Percentiles rank a stretch among this genome's conserved stretches.
Evolutionary conservation across 495 filamentous ascomycete genomes (phyloP).

Genomic region (Cryomyces antarcticus): DNA sequence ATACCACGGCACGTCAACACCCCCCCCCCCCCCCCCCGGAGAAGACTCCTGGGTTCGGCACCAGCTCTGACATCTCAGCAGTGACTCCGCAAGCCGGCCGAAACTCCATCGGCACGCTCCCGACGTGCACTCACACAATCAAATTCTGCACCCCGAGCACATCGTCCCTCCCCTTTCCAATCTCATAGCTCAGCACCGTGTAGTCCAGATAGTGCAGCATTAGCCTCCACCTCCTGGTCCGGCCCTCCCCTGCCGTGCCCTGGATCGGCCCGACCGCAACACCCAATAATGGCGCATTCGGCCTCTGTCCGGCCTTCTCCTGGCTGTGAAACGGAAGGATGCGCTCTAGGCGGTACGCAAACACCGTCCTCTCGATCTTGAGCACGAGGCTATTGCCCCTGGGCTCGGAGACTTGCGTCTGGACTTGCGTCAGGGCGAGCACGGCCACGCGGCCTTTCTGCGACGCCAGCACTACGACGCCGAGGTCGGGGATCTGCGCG

Average conservation of each 20-base stretch:
- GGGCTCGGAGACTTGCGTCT: background rate
- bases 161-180: slow-evolving; percentile 17
- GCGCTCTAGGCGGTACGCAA: slow-evolving; percentile 31
- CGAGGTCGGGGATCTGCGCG: slow-evolving; percentile 56
- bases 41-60: too few relatives aligned
- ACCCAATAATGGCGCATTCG: slow-evolving; percentile 29
- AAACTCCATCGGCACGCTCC: too few relatives aligned
- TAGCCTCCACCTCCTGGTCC: slow-evolving; percentile 39
- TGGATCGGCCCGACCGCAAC: slow-evolving; percentile 41
- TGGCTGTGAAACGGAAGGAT: slow-evolving; percentile 33
- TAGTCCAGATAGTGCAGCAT: slow-evolving; percentile 60
- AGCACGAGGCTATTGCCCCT: slow-evolving; percentile 8
- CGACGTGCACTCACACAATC: too few relatives aligned
- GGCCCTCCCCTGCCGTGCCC: slow-evolving; percentile 25
- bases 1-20: too few relatives aligned
- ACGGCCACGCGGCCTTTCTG: slow-evolving; percentile 57
- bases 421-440: slow-evolving; percentile 38
- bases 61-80: too few relatives aligned
- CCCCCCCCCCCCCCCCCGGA: too few relatives aligned
- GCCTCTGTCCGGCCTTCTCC: slow-evolving; percentile 23
- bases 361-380: slow-evolving; percentile 11
- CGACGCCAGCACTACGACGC: slow-evolving; percentile 51
- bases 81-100: too few relatives aligned
- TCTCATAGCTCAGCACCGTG: slow-evolving; percentile 62
- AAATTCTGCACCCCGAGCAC: too few relatives aligned